Evolutionary conservation across 768 basidiomycete species (phyloP).

Genomic region (Serendipita sp.): DNA sequence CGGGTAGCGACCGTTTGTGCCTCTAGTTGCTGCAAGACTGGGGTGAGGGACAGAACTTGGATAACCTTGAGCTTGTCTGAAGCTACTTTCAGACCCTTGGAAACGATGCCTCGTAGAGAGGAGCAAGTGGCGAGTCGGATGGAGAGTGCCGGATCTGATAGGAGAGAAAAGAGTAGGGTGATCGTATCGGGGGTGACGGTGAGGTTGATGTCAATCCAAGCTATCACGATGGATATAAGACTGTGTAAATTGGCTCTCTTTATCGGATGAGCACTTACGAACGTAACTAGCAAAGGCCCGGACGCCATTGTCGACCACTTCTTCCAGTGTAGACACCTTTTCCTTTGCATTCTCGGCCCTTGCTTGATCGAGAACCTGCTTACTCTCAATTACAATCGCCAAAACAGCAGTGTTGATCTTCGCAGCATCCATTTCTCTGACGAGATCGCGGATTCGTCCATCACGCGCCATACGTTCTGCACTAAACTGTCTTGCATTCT

Average conservation of each 20-base stretch:
- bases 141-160: conserved; percentile 59
- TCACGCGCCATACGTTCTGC: conserved; percentile 64
- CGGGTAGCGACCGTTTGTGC: conserved; percentile 54
- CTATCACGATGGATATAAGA: conserved; percentile 26
- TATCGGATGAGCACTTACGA: conserved; percentile 39
- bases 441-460: conserved; percentile 69
- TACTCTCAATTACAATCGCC: conserved; percentile 57
- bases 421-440: conserved; percentile 71
- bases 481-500: conserved; percentile 63
- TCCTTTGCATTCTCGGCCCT: conserved; percentile 35
- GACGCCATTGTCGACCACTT: conserved; percentile 85
- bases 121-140: conserved; percentile 71
- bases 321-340: conserved; percentile 35
- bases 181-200: conserved; percentile 85
- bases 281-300: conserved; percentile 86
- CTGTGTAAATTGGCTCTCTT: conserved; percentile 4
- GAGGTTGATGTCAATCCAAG: conserved; percentile 95
- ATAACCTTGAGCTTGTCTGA: conserved; percentile 79
- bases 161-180: conserved; percentile 64
- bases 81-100: conserved; percentile 85
- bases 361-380: conserved; percentile 10
- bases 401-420: conserved; percentile 76
- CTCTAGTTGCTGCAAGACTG: conserved; percentile 70
- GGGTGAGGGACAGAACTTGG: conserved; percentile 71
- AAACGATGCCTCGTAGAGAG: conserved; percentile 68